phyloP scores from a whole-genome alignment of 805 yeast species.

The Spencermartinsiella europaea region DNA sequence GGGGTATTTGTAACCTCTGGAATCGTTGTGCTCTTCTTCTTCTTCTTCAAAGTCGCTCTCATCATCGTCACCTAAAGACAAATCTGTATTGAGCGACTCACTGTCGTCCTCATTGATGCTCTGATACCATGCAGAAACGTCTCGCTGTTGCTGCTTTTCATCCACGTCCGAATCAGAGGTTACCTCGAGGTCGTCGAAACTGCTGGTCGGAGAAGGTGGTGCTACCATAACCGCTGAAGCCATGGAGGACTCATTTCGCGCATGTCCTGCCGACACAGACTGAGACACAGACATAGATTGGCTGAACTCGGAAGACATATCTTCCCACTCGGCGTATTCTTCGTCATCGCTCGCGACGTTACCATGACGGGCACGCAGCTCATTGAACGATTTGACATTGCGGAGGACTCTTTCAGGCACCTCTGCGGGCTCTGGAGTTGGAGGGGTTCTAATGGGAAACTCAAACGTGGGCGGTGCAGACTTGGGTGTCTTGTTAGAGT shows the following conservation, averaged over 20 bases:
- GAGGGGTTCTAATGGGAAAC: constrained; percentile 6
- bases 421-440: constrained; percentile 1
- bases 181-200: constrained; percentile 2
- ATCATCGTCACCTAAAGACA: constrained; percentile 1
- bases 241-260: neutral
- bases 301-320: constrained; percentile 9
- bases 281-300: neutral
- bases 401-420: constrained; percentile 1
- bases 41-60: neutral
- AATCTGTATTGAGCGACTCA: constrained; percentile 15
- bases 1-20: neutral
- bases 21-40: neutral
- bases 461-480: constrained; percentile 10
- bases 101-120: constrained; percentile 24
- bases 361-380: constrained; percentile 14
- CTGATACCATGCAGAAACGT: constrained; percentile 32
- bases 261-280: neutral
- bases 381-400: constrained; percentile 13
- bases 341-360: constrained; percentile 19
- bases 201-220: constrained; percentile 5
- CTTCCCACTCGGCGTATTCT: constrained; percentile 14
- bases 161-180: constrained; percentile 5
- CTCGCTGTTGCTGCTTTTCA: constrained; percentile 29
- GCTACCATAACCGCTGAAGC: constrained; percentile 1
- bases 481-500: neutral